These are phyloP conservation scores for Blumeriella jaapii DNA, from an alignment of 2,329 filamentous ascomycete genomes.

Conservation along the genomic window DNA sequence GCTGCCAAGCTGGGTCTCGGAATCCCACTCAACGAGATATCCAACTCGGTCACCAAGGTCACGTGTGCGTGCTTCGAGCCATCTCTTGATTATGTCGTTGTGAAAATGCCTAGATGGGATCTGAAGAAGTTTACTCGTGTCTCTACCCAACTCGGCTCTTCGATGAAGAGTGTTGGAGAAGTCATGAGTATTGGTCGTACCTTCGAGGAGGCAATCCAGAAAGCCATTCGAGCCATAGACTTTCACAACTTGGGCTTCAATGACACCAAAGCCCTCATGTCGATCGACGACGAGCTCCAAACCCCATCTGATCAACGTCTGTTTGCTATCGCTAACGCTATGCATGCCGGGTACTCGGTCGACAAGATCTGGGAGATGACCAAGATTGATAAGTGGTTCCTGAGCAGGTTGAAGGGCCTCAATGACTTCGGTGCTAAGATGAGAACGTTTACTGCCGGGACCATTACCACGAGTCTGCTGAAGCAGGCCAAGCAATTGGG, in stretches of 20 bases:
- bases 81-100: conserved; percentile 93
- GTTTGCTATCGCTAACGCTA: conserved; percentile 95
- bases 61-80: conserved; percentile 98
- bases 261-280: conserved; percentile 85
- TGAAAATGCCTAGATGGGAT: conserved; percentile 98
- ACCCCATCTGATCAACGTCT: conserved; percentile 95
- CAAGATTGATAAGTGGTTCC: conserved; percentile 98
- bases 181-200: conserved; percentile 97
- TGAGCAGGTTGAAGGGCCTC: conserved; percentile 80
- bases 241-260: conserved; percentile 93
- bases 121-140: conserved; percentile 98
- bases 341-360: conserved; percentile 86
- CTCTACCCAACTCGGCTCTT: conserved; percentile 88
- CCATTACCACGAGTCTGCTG: conserved; percentile 56
- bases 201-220: conserved; percentile 97
- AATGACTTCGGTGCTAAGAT: conserved; percentile 81
- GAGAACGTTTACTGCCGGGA: conserved; percentile 50
- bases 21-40: conserved; percentile 92
- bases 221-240: conserved; percentile 91
- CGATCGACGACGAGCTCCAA: conserved; percentile 89
- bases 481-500: conserved; percentile 84
- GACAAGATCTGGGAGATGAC: conserved; percentile 98
- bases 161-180: conserved; percentile 99
- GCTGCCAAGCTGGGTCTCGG: conserved; percentile 92
- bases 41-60: conserved; percentile 88